Evolutionary conservation across 129 eudicot species (phyloP).

Genomic region (Tagetes erecta): DNA sequence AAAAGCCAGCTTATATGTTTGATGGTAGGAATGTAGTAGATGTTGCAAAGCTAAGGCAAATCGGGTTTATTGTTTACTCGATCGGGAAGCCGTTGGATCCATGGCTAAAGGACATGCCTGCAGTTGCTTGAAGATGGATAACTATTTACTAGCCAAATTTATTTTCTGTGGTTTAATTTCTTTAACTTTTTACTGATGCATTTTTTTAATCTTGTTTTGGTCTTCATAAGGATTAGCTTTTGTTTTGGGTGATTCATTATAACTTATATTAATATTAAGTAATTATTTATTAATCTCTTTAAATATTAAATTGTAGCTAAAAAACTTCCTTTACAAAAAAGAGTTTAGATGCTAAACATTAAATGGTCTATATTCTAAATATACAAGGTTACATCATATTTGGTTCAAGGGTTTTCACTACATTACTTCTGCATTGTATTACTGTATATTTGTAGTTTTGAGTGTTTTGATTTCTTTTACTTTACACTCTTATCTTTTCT

Average conservation of each 20-base stretch:
- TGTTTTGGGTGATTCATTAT: slow-evolving; percentile 12
- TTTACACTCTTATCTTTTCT: no score
- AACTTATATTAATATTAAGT: slow-evolving; percentile 13
- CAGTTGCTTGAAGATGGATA: slow-evolving; percentile 35
- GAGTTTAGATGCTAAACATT: no score
- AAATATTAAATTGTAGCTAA: no score
- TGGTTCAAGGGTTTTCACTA: no score
- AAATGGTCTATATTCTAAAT: no score
- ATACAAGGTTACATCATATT: no score
- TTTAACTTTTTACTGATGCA: slow-evolving; percentile 14
- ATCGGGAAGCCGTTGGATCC: slow-evolving; percentile 69
- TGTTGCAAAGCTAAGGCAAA: slow-evolving; percentile 42
- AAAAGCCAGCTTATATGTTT: slow-evolving; percentile 59
- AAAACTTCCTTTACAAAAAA: no score
- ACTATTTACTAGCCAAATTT: background rate
- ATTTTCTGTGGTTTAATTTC: slow-evolving; percentile 1
- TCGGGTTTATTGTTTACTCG: slow-evolving; percentile 64
- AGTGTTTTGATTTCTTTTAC: no score
- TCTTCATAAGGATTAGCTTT: slow-evolving; percentile 20
- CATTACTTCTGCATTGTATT: no score
- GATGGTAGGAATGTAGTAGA: slow-evolving; percentile 63
- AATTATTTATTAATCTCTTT: background rate
- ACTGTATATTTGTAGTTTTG: no score
- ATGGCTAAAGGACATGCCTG: slow-evolving; percentile 64
- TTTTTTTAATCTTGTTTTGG: background rate